Base-by-base conservation (phyloP, 768 basidiomycete species). In the Coprinopsis cinerea region DNA sequence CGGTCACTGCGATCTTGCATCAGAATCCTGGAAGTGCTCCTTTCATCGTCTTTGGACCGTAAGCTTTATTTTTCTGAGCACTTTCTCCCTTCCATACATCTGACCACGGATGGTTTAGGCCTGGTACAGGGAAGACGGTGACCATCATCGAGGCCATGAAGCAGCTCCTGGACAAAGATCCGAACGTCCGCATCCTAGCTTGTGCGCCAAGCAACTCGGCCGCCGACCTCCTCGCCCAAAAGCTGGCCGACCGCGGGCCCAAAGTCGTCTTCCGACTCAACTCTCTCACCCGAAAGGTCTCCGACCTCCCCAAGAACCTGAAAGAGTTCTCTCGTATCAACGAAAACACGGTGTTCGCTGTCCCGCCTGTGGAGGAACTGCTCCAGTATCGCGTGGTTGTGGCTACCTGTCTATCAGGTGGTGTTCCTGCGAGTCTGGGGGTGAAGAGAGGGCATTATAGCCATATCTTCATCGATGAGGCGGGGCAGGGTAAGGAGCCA, bases 181-280 rank as follows among this genome's bases (percentile, higher is more conserved):
- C 72, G 0, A 36, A 67, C 4, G 68, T 72, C 1, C 70, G 67
- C 28, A 74, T 86, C 48, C 70, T 86, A 1, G 83, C 77, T 0
- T 84, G 82, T 53, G 81, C 83, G 0, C 83, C 83, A 0, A 83
- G 75, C 63, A 85, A 85, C 62, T 79, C 79, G 1, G 83, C 83
- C 0, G 82, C 82, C 1, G 83, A 85, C 53, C 61, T 79, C n/a
- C 68, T 83, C 17, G 73, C 79, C 1, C 56, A 66, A 22, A 67
- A 74, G 11, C 67, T 85, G 2, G 47, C 50, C 1, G 47, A 54
- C 2, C 67, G 77, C 9, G 66, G 67, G 22, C 52, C 55, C 0
- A 57, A 59, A 0, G 56, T 73, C 36, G 57, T 84, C 23, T 79
- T 83, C 59, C 68, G 83, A 2, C 66, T 83, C 18, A 77, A 82